A percentile compares a stretch with the other conserved stretches of the same genome.
These are phyloP conservation scores for Coemansia sp. DNA, from an alignment of 192 early-diverging fungal genomes.

Conservation along the genomic window DNA sequence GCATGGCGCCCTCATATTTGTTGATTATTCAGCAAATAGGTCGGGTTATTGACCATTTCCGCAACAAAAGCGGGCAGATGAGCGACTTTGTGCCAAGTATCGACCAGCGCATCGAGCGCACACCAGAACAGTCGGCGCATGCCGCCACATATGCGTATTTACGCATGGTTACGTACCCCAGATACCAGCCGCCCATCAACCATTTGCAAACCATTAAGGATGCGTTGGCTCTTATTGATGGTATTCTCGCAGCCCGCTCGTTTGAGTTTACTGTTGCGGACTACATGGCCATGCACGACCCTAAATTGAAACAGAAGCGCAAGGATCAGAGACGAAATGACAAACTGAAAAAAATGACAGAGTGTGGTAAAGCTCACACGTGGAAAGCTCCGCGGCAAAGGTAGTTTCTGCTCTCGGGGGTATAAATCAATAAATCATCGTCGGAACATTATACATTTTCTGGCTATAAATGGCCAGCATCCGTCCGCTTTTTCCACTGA, in stretches of 20 bases:
- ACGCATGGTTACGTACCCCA: background rate
- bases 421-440: too few relatives aligned
- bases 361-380: too few relatives aligned
- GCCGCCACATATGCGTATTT: background rate
- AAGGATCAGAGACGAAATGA: background rate
- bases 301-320: background rate
- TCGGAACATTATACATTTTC: too few relatives aligned
- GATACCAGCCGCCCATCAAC: background rate
- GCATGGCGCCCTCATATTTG: background rate
- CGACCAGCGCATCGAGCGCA: background rate
- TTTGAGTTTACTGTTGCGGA: background rate
- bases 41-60: background rate
- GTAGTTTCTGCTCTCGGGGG: too few relatives aligned
- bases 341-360: background rate
- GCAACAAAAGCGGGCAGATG: background rate
- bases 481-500: too few relatives aligned
- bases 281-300: background rate
- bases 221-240: background rate
- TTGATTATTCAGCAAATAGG: background rate
- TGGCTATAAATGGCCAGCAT: too few relatives aligned
- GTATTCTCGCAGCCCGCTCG: background rate
- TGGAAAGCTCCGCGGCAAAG: too few relatives aligned
- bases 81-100: background rate
- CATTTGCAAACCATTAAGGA: background rate
- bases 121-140: background rate